A percentile compares a stretch with the other conserved stretches of the same genome.
These are phyloP conservation scores for Komagataella populi DNA, from an alignment of 805 yeast species.

Conservation along the genomic window DNA sequence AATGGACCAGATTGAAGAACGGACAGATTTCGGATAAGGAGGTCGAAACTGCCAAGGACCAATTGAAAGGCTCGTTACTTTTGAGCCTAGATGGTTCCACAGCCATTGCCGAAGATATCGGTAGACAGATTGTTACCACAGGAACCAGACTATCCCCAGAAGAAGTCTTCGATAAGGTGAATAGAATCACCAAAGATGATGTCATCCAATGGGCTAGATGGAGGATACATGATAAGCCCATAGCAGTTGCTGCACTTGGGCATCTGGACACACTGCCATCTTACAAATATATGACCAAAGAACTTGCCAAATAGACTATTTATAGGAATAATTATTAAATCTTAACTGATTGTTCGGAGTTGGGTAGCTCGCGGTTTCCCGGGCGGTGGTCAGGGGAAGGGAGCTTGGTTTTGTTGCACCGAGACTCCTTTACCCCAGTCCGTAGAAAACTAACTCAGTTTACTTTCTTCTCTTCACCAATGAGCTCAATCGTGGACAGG, in stretches of 20 bases:
- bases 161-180: constrained; percentile 64
- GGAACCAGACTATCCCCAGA: constrained; percentile 68
- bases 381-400: not conserved
- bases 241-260: constrained; percentile 89
- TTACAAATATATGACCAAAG: constrained; percentile 32
- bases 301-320: not conserved
- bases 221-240: constrained; percentile 61
- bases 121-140: constrained; percentile 92
- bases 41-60: constrained; percentile 89
- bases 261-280: constrained; percentile 61
- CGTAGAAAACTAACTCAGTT: not conserved
- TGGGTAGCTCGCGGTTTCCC: not conserved
- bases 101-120: constrained; percentile 94
- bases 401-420: not conserved
- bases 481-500: not conserved
- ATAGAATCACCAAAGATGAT: constrained; percentile 64
- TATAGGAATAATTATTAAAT: no score
- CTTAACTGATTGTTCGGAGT: not conserved
- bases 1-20: constrained; percentile 76
- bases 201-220: constrained; percentile 83
- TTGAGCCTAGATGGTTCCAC: constrained; percentile 90
- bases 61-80: constrained; percentile 81
- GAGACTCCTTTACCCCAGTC: not conserved
- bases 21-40: constrained; percentile 76
- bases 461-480: not conserved